These are phyloP conservation scores for Nemania sp. DNA, from an alignment of 2,329 filamentous ascomycete genomes.

Conservation along the genomic window DNA sequence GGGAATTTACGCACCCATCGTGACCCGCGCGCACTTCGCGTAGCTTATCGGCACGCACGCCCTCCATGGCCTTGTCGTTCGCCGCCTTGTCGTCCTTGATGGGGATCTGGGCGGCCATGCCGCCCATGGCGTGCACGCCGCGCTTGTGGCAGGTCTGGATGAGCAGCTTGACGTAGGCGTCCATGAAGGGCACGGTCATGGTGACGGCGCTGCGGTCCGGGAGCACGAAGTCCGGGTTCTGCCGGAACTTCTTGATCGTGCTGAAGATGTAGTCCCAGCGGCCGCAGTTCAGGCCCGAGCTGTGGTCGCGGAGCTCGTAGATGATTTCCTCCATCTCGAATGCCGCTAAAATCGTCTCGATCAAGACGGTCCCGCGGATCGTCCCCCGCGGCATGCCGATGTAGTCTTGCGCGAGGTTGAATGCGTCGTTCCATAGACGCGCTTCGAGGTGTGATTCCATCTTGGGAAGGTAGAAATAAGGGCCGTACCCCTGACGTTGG, in stretches of 20 bases:
- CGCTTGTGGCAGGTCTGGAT: conserved; percentile 98
- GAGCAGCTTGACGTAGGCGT: conserved; percentile 92
- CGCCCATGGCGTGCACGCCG: conserved; percentile 98
- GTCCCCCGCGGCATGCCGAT: conserved; percentile 87
- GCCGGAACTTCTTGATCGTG: conserved; percentile 98
- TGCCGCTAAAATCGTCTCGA: conserved; percentile 95
- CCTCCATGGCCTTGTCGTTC: conserved; percentile 93
- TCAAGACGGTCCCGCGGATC: conserved; percentile 91
- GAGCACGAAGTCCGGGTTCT: conserved; percentile 89
- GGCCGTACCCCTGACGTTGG: conserved; percentile 79
- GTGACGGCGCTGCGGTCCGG: conserved; percentile 90
- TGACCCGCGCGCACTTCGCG: conserved; percentile 94
- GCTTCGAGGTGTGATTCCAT: conserved; percentile 98
- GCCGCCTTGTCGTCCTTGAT: conserved; percentile 93
- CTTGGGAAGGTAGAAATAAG: conserved; percentile 98
- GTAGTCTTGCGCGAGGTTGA: conserved; percentile 94
- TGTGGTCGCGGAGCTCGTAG: conserved; percentile 97
- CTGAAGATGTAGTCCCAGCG: conserved; percentile 99
- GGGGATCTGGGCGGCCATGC: conserved; percentile 98
- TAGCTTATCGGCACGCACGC: conserved; percentile 91
- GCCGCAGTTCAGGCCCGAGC: conserved; percentile 94
- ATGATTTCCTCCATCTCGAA: conserved; percentile 99
- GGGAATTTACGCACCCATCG: conserved; percentile 64
- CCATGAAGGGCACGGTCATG: conserved; percentile 99
- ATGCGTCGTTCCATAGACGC: conserved; percentile 95